phyloP scores from a whole-genome alignment of 768 basidiomycete species.

The Bullera alba region DNA sequence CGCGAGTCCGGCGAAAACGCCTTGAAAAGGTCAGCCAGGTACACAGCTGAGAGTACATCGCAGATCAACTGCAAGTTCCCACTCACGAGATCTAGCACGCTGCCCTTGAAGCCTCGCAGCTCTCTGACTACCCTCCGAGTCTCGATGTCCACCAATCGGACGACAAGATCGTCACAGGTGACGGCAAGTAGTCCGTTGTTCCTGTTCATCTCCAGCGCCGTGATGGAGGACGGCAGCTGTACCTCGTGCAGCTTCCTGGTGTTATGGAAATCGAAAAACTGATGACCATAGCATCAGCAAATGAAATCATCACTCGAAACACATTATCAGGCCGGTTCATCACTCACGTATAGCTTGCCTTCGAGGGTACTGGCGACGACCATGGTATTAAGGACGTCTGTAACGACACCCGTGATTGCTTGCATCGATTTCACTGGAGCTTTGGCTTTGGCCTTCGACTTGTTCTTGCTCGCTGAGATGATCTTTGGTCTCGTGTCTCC shows the following conservation, averaged over 20 bases:
- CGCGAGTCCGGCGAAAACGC: constrained; percentile 91
- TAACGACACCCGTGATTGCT: constrained; percentile 71
- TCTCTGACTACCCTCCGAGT: constrained; percentile 82
- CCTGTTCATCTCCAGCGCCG: constrained; percentile 67
- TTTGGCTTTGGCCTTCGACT: constrained; percentile 26
- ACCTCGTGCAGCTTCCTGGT: constrained; percentile 65
- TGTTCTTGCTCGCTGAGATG: constrained; percentile 17
- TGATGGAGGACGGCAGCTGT: constrained; percentile 60
- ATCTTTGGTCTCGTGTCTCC: constrained; percentile 36
- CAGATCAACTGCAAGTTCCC: constrained; percentile 2
- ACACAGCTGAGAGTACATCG: neutral
- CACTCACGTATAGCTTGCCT: constrained; percentile 76
- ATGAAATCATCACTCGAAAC: constrained; percentile 2
- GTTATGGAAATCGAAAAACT: constrained; percentile 98
- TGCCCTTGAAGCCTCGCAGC: constrained; percentile 69
- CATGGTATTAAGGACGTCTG: constrained; percentile 72
- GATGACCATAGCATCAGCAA: neutral
- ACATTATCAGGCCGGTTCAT: no score
- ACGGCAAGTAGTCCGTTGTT: constrained; percentile 78
- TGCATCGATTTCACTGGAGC: constrained; percentile 50
- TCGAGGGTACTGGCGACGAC: constrained; percentile 81
- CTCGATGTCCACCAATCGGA: constrained; percentile 86
- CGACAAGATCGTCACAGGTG: constrained; percentile 74
- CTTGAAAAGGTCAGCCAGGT: constrained; percentile 49
- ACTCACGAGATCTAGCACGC: constrained; percentile 81